Percentiles rank a stretch among this genome's conserved stretches.
Evolutionary conservation across 2,329 filamentous ascomycete species (phyloP).

Genomic region (Aspergillus sp.): DNA sequence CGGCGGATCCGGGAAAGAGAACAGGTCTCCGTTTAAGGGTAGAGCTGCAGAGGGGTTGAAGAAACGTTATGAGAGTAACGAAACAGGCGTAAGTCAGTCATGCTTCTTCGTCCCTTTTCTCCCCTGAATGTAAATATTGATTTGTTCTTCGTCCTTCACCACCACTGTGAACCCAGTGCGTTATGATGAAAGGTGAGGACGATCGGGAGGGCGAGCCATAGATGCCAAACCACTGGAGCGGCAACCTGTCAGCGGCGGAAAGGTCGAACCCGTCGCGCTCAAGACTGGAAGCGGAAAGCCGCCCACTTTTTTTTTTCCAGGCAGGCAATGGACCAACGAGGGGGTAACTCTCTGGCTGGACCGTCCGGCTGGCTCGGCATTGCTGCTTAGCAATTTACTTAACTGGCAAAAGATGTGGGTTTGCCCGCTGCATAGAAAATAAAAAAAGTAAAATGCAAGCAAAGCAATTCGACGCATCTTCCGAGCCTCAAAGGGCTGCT

Average conservation of each 20-base stretch:
- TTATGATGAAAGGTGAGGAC: background rate
- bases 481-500: background rate
- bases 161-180: background rate
- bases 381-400: background rate
- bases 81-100: slow-evolving; percentile 21
- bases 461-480: background rate
- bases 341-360: slow-evolving; percentile 8
- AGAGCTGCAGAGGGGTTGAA: slow-evolving; percentile 20
- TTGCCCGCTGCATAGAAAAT: background rate
- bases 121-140: background rate
- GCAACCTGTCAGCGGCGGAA: slow-evolving; percentile 16
- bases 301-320: slow-evolving; percentile 5
- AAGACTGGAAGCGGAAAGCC: slow-evolving; percentile 25
- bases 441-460: too few relatives aligned
- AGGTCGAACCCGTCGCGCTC: slow-evolving; percentile 9
- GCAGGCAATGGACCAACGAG: slow-evolving; percentile 6
- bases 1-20: slow-evolving; percentile 16
- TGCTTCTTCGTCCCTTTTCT: slow-evolving; percentile 11
- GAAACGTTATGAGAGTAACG: slow-evolving; percentile 15
- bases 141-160: background rate
- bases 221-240: background rate
- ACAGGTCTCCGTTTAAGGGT: slow-evolving; percentile 28
- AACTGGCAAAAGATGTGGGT: background rate
- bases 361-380: slow-evolving; percentile 23
- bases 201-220: slow-evolving; percentile 18